phyloP scores from a whole-genome alignment of 2,329 filamentous ascomycete species.

The Cytospora schulzeri region DNA sequence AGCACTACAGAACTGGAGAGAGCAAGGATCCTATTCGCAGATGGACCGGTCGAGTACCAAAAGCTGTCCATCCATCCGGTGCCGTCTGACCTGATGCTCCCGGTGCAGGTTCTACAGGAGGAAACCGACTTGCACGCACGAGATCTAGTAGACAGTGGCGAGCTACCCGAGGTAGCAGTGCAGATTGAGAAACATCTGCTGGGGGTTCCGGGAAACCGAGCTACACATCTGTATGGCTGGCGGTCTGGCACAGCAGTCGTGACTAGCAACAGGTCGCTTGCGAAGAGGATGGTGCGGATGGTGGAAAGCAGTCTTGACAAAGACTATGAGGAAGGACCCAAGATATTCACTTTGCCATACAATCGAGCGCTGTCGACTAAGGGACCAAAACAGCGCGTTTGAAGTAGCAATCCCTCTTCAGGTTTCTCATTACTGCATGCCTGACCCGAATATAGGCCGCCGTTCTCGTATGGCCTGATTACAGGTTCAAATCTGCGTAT shows the following conservation, averaged over 20 bases:
- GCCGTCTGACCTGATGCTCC: slow-evolving; percentile 20
- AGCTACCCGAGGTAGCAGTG: slow-evolving; percentile 18
- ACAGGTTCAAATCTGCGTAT: no score
- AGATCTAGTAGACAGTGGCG: slow-evolving; percentile 7
- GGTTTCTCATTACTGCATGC: not conserved
- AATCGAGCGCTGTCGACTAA: slow-evolving; percentile 27
- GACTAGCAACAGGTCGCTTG: slow-evolving; percentile 22
- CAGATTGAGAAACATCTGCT: slow-evolving; percentile 19
- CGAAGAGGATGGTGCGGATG: slow-evolving; percentile 17
- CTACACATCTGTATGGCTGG: slow-evolving; percentile 22
- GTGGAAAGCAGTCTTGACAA: slow-evolving; percentile 19
- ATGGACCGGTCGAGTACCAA: slow-evolving; percentile 12
- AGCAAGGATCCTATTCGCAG: slow-evolving; percentile 57
- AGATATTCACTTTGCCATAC: slow-evolving; percentile 17
- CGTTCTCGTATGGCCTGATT: no score
- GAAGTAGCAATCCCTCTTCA: no score
- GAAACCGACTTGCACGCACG: not conserved
- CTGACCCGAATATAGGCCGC: no score
- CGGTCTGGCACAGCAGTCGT: slow-evolving; percentile 10
- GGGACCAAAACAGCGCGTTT: slow-evolving; percentile 17
- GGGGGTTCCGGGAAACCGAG: slow-evolving; percentile 15
- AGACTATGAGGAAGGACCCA: slow-evolving; percentile 24
- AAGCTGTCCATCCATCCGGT: slow-evolving; percentile 18
- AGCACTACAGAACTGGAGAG: slow-evolving; percentile 62
- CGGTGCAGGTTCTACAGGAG: slow-evolving; percentile 17